phyloP scores from a whole-genome alignment of 768 basidiomycete species.

The Ramaria rubella region DNA sequence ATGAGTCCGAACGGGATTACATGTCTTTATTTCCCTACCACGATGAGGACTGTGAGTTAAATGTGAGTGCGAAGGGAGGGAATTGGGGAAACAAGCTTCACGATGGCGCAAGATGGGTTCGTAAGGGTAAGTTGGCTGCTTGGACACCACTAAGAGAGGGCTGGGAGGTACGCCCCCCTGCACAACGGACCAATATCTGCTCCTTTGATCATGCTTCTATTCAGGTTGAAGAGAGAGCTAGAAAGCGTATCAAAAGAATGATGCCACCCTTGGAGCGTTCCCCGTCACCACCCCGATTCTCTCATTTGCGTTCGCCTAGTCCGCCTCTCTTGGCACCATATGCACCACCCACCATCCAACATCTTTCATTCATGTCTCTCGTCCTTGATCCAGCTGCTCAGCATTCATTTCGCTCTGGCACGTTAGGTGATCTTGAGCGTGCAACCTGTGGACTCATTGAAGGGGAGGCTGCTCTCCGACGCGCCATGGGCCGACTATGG shows the following conservation, averaged over 20 bases:
- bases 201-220: slow-evolving; percentile 12
- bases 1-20: background rate
- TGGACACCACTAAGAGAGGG: slow-evolving; percentile 85
- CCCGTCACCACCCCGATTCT: slow-evolving; percentile 63
- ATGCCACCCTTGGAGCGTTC: slow-evolving; percentile 56
- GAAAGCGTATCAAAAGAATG: slow-evolving; percentile 68
- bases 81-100: slow-evolving; percentile 82
- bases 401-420: slow-evolving; percentile 72
- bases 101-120: slow-evolving; percentile 75
- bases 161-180: slow-evolving; percentile 59
- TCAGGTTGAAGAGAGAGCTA: slow-evolving; percentile 76
- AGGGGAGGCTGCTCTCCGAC: slow-evolving; percentile 66
- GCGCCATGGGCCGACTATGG: slow-evolving; percentile 75
- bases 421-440: slow-evolving; percentile 73
- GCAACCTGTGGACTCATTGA: slow-evolving; percentile 81
- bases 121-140: slow-evolving; percentile 71
- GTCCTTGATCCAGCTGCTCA: slow-evolving; percentile 82
- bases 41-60: slow-evolving; percentile 47
- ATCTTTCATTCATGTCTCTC: slow-evolving; percentile 74
- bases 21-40: background rate
- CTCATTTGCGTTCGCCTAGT: slow-evolving; percentile 72
- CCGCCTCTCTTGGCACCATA: slow-evolving; percentile 77
- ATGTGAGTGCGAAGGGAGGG: slow-evolving; percentile 45
- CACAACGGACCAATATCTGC: background rate
- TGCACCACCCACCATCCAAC: slow-evolving; percentile 56